Conservation (phyloP, 148 eudicot genomes). For the Suaeda aralocaspica region DNA sequence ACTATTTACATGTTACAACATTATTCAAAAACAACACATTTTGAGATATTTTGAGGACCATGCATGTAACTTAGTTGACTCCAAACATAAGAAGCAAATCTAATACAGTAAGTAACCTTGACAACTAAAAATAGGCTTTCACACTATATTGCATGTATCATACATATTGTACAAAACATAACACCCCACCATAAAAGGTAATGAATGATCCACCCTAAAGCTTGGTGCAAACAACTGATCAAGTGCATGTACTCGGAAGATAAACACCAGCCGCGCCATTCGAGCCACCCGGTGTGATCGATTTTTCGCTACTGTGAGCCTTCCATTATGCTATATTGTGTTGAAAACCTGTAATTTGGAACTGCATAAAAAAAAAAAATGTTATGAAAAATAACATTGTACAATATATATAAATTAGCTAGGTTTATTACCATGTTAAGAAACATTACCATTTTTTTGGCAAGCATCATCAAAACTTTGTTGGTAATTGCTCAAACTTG, state of each 20-base stretch:
- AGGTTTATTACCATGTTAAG: too few species aligned
- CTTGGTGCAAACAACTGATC: background rate
- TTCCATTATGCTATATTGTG: slow-evolving; percentile 12
- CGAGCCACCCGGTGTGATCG: slow-evolving; percentile 1
- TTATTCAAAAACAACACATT: too few species aligned
- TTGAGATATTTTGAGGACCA: too few species aligned
- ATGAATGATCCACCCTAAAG: background rate
- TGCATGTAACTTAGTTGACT: too few species aligned
- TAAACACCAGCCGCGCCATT: background rate
- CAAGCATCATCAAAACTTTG: slow-evolving; percentile 20
- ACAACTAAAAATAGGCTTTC: background rate
- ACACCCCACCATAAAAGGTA: background rate
- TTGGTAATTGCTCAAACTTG: slow-evolving; percentile 12
- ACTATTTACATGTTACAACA: too few species aligned
- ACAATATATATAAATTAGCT: too few species aligned
- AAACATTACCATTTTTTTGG: slow-evolving; percentile 20
- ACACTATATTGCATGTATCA: background rate
- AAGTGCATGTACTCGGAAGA: slow-evolving; percentile 4
- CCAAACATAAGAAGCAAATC: too few species aligned
- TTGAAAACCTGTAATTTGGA: slow-evolving; percentile 13
- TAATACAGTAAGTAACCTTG: background rate
- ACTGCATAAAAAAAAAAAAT: slow-evolving; percentile 13
- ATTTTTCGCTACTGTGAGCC: slow-evolving; percentile 15
- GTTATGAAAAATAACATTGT: too few species aligned
- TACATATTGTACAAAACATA: background rate